Conservation (phyloP, 129 eudicot genomes). For the Gnaphalium uliginosum region DNA sequence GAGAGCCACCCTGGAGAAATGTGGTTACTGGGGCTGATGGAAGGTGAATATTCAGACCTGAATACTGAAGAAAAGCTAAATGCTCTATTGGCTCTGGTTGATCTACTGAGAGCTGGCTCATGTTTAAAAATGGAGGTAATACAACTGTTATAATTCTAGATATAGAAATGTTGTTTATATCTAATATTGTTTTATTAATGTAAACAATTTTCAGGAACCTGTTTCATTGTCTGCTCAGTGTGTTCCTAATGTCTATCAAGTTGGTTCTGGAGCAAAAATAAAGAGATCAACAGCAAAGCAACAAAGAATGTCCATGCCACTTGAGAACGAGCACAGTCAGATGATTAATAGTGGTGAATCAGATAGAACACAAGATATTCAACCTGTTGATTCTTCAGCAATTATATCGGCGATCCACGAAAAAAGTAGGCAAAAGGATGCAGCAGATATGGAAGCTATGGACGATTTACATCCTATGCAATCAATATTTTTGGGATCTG, state of each 20-base stretch:
- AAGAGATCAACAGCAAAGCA: constrained; percentile 61
- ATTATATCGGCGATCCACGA: constrained; percentile 36
- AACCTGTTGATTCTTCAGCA: constrained; percentile 70
- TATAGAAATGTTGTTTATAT: background rate
- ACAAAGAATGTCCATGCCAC: constrained; percentile 21
- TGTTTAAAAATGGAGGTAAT: constrained; percentile 73
- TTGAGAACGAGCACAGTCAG: constrained; percentile 34
- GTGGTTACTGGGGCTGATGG: constrained; percentile 87
- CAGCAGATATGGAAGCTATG: constrained; percentile 36
- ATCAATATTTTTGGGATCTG: constrained; percentile 86
- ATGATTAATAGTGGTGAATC: constrained; percentile 27
- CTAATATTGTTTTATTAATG: constrained; percentile 1
- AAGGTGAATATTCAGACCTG: constrained; percentile 89
- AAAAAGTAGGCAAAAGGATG: constrained; percentile 22
- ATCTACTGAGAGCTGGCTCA: constrained; percentile 76
- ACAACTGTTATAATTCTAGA: background rate
- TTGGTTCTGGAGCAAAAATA: constrained; percentile 85
- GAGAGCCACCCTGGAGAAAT: constrained; percentile 91
- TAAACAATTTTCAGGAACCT: constrained; percentile 57
- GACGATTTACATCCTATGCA: constrained; percentile 82
- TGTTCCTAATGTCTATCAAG: constrained; percentile 46
- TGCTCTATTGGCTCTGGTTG: constrained; percentile 66
- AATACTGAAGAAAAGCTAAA: constrained; percentile 86
- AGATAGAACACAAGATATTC: constrained; percentile 34
- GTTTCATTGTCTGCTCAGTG: constrained; percentile 34